Evolutionary conservation across 129 eudicot genomes (phyloP).

Genomic region (Ambrosia trifida): DNA sequence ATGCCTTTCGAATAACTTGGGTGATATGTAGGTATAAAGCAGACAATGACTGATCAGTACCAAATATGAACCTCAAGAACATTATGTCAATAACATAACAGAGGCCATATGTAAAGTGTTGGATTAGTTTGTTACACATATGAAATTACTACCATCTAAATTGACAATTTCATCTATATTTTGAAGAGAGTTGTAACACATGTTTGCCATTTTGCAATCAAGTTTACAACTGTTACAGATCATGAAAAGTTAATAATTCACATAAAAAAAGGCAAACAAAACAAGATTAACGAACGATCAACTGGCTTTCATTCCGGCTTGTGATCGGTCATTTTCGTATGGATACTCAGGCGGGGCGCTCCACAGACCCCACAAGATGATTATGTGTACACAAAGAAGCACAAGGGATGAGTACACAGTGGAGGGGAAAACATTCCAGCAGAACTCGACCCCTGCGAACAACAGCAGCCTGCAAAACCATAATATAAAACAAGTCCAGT

Average conservation of each 20-base stretch:
- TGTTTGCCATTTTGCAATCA: not conserved
- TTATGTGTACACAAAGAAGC: slow-evolving; percentile 57
- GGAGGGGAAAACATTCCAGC: slow-evolving; percentile 92
- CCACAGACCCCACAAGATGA: slow-evolving; percentile 79
- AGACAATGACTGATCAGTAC: too few species aligned
- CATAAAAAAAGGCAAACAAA: not conserved
- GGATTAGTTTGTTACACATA: too few species aligned
- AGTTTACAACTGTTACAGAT: not conserved
- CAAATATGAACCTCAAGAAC: too few species aligned
- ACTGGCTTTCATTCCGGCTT: slow-evolving; percentile 33
- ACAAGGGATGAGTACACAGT: slow-evolving; percentile 54
- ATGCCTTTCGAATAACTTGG: too few species aligned
- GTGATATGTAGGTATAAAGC: too few species aligned
- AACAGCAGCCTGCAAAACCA: slow-evolving; percentile 57
- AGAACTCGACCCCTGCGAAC: slow-evolving; percentile 66
- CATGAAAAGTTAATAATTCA: not conserved
- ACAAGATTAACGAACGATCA: slow-evolving; percentile 23
- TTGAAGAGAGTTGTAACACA: too few species aligned
- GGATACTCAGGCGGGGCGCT: slow-evolving; percentile 55
- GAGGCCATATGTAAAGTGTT: too few species aligned
- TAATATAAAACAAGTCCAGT: not conserved
- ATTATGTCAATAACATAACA: too few species aligned
- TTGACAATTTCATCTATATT: too few species aligned
- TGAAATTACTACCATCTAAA: too few species aligned
- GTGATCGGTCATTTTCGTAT: slow-evolving; percentile 35